phyloP scores from a whole-genome alignment of 345 rosid genomes.

The Bruguiera parviflora region DNA sequence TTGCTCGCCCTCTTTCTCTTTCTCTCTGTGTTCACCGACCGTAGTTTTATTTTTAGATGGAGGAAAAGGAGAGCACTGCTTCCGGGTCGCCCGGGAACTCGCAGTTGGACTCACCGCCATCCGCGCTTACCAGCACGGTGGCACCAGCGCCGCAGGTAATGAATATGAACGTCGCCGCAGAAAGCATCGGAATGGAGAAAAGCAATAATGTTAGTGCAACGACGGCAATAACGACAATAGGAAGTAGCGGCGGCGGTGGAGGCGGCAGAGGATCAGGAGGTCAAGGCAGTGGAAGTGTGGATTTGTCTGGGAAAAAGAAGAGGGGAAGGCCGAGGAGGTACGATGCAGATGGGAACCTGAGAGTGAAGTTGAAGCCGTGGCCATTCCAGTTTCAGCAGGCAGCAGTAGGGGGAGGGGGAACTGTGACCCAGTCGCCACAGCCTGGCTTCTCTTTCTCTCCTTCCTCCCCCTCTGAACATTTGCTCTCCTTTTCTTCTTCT shows the following conservation, averaged over 20 bases:
- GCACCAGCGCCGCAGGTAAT: neutral
- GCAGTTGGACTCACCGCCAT: neutral
- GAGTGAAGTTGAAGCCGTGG: slow-evolving; percentile 1
- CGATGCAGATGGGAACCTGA: slow-evolving; percentile 43
- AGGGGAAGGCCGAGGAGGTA: slow-evolving; percentile 57
- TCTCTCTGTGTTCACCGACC: neutral
- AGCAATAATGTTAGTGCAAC: neutral
- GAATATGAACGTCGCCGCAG: neutral
- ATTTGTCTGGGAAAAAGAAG: slow-evolving; percentile 37
- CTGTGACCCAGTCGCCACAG: neutral
- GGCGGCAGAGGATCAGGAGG: neutral
- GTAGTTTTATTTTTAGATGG: neutral
- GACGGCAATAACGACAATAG: neutral
- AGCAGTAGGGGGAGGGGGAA: neutral
- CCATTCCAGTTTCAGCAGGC: neutral
- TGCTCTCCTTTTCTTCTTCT: neutral
- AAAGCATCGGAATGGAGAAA: neutral
- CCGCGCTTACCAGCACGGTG: neutral
- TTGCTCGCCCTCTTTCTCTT: neutral
- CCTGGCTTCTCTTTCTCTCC: slow-evolving; percentile 1
- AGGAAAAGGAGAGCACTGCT: neutral
- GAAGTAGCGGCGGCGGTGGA: neutral
- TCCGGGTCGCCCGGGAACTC: neutral
- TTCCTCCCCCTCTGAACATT: neutral
- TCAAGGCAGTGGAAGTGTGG: slow-evolving; percentile 10